A percentile compares a stretch with the other conserved stretches of the same genome.
Conservation (phyloP, 2,329 filamentous ascomycete genomes). For the Aspergillus bombycis region DNA sequence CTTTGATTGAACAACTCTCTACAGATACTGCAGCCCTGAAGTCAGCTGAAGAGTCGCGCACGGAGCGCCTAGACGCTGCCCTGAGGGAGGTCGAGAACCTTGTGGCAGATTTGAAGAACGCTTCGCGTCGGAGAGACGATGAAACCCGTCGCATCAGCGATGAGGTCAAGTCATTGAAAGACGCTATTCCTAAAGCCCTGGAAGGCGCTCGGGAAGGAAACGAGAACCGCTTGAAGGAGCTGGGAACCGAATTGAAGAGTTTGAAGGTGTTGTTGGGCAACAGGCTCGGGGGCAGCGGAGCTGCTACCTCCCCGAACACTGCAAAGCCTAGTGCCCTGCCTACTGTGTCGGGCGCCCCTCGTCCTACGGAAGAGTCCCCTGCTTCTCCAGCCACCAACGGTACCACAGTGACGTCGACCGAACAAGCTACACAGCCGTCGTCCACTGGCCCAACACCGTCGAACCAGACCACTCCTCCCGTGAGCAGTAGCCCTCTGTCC, state of each 20-base stretch:
- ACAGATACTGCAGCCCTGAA: constrained; percentile 90
- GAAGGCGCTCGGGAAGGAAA: constrained; percentile 83
- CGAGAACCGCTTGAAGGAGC: constrained; percentile 78
- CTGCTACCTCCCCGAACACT: constrained; percentile 34
- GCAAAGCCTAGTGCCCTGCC: constrained; percentile 35
- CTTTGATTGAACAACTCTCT: constrained; percentile 85
- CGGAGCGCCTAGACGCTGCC: constrained; percentile 78
- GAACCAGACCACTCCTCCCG: constrained; percentile 35
- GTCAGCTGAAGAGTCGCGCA: constrained; percentile 79
- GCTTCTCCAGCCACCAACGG: constrained; percentile 29
- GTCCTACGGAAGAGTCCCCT: constrained; percentile 26
- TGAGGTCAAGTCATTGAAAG: constrained; percentile 80
- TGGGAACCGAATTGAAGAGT: constrained; percentile 86
- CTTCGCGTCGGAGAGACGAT: constrained; percentile 80
- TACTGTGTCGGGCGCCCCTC: constrained; percentile 24
- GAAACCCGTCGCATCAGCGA: constrained; percentile 84
- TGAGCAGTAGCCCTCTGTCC: constrained; percentile 51
- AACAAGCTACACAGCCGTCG: constrained; percentile 29
- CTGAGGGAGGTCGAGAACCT: constrained; percentile 83
- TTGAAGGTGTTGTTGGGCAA: constrained; percentile 83
- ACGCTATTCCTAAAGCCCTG: constrained; percentile 84
- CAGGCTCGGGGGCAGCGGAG: constrained; percentile 52
- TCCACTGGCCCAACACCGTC: constrained; percentile 34
- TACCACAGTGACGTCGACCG: constrained; percentile 30
- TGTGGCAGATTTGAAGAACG: constrained; percentile 77